These are phyloP conservation scores for Leccinellum rugosiceps DNA, from an alignment of 768 basidiomycete species.

Conservation along the genomic window DNA sequence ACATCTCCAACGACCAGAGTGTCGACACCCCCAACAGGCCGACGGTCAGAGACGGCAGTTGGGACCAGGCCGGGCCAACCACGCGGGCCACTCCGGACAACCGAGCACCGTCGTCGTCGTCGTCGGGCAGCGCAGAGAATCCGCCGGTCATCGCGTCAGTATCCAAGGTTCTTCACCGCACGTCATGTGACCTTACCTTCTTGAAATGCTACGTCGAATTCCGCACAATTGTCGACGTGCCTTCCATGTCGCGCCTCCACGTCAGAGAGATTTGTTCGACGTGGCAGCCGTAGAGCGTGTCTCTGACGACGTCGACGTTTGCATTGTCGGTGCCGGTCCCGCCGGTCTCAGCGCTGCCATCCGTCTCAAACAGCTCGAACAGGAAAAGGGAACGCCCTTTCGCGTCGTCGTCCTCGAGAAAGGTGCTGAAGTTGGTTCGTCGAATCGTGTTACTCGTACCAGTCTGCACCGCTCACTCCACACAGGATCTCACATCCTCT, in stretches of 20 bases:
- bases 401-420: conserved; percentile 95
- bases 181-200: neutral
- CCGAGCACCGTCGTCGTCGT: conserved; percentile 33
- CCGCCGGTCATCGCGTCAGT: conserved; percentile 38
- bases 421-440: conserved; percentile 86
- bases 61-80: conserved; percentile 63
- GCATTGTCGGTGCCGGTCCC: conserved; percentile 94
- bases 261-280: too few species aligned
- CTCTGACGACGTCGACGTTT: conserved; percentile 93
- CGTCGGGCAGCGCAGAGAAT: conserved; percentile 44
- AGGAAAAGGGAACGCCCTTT: conserved; percentile 57
- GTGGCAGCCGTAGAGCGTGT: conserved; percentile 57
- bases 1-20: conserved; percentile 95
- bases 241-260: too few species aligned
- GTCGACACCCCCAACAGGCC: conserved; percentile 83
- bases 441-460: neutral
- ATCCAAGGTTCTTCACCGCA: neutral
- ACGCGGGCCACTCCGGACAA: conserved; percentile 44
- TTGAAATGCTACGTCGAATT: too few species aligned
- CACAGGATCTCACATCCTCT: conserved; percentile 89
- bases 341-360: conserved; percentile 97
- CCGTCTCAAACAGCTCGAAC: conserved; percentile 87
- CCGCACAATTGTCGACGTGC: too few species aligned
- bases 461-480: neutral
- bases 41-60: conserved; percentile 68